Evolutionary conservation across 2,329 filamentous ascomycete genomes (phyloP), one percentile per base, ranked within the genome.

Genomic region (Fusarium transvaalense): DNA sequence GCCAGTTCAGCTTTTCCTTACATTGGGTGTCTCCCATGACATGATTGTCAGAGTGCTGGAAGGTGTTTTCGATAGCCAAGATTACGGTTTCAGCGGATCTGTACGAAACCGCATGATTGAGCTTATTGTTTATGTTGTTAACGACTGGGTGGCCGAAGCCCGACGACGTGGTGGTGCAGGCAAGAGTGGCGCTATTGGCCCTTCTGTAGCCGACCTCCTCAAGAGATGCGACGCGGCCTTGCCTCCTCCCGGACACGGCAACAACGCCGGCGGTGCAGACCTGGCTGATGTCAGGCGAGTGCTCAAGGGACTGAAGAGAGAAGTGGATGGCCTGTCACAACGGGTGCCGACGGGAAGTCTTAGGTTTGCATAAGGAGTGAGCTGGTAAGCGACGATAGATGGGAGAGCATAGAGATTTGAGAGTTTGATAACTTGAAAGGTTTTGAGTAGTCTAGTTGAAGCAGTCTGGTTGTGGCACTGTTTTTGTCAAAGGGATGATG

Each of bases 11-110:
- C 77, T 88, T 15, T 89, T 89, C 75, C 76, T 88, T 12, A 80
- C 82, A 31, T 80, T 89, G 19, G 84, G 84, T 21, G 84, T 89
- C 13, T 86, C 85, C 23, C 84, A 87, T 71, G 83, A 86, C 64
- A 83, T 88, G 69, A 83, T 89, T 47, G 80, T 84, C 17, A 82
- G 85, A 17, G 83, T 88, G 10, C 79, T 89, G 8, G 87, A 89
- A 77, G 80, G 80, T 42, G 82, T 88, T 53, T 85, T 88, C 25
- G 86, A 89, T 69, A 83, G 84, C 4, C 86, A 89, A 68, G 86
- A 88, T 72, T 82, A 86, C 42, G 86, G 86, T 1, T 89, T 89
- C 76, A 86, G 83, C 29, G 85, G 84, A 38, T 78, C 81, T 29
- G 76, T 76, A 34, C 81, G 86, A 52, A 83, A 80, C 58, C 79